These are phyloP conservation scores for Chrysoporthe puriensis DNA, from an alignment of 2,329 filamentous ascomycete species.

Conservation along the genomic window DNA sequence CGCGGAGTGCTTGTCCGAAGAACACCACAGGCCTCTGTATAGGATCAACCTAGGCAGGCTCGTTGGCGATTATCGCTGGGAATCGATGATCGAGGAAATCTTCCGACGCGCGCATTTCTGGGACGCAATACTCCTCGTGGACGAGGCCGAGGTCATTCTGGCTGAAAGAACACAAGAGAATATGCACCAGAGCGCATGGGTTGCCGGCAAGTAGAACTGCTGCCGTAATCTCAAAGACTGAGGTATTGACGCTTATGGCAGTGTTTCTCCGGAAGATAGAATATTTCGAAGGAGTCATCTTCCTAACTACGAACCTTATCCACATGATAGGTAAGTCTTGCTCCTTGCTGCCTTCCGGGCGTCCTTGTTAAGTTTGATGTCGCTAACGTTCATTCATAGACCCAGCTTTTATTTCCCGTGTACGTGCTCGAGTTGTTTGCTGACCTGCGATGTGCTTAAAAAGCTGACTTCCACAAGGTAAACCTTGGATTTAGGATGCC, in stretches of 20 bases:
- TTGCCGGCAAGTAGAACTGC: conserved; percentile 3
- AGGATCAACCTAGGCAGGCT: conserved; percentile 6
- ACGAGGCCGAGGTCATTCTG: conserved; percentile 15
- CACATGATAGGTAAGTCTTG: conserved; percentile 10
- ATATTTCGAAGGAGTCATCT: conserved; percentile 10
- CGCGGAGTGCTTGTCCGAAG: conserved; percentile 11
- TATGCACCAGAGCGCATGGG: conserved; percentile 9
- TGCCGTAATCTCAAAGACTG: background rate
- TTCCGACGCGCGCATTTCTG: conserved; percentile 6
- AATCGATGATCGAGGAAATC: background rate
- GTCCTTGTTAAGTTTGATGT: background rate
- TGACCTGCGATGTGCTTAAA: background rate
- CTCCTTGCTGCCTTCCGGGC: background rate
- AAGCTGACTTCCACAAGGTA: background rate
- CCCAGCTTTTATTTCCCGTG: background rate
- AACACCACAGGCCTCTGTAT: conserved; percentile 6
- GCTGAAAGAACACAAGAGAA: conserved; percentile 14
- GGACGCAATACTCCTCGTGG: conserved; percentile 20
- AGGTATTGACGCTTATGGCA: background rate
- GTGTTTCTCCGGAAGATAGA: conserved; percentile 9
- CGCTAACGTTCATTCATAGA: background rate
- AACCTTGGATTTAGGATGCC: background rate
- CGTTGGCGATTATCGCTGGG: background rate
- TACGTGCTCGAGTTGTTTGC: background rate
- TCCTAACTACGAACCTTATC: conserved; percentile 9